phyloP scores from a whole-genome alignment of 345 rosid genomes.

The Eucalyptus virginea region DNA sequence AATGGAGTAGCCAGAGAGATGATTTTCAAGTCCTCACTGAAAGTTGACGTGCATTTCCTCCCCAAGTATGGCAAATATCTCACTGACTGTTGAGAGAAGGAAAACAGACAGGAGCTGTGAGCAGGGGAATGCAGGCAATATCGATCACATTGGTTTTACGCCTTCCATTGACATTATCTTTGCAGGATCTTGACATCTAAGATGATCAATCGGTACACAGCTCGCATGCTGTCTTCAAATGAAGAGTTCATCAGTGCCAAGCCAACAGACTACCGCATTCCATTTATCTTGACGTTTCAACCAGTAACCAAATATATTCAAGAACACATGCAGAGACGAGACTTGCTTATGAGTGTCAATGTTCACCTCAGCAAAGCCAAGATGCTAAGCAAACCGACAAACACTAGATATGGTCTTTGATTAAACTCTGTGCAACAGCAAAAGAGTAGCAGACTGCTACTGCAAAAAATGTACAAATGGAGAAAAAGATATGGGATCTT shows the following conservation, averaged over 20 bases:
- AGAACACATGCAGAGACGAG: neutral
- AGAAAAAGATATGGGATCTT: neutral
- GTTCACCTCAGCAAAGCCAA: constrained; percentile 67
- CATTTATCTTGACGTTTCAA: neutral
- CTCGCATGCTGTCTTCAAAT: neutral
- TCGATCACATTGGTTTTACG: neutral
- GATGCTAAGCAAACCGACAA: constrained; percentile 56
- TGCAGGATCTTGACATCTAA: neutral
- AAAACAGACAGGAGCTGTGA: neutral
- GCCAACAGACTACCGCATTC: neutral
- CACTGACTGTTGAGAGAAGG: constrained; percentile 24
- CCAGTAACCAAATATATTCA: neutral
- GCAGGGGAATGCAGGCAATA: neutral
- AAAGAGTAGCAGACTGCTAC: neutral
- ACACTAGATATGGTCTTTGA: neutral
- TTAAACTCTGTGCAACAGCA: neutral
- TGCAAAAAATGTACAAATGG: neutral
- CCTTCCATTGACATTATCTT: neutral
- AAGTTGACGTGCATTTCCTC: constrained; percentile 52
- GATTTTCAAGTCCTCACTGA: neutral
- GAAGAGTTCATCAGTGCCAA: neutral
- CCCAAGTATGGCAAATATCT: constrained; percentile 38
- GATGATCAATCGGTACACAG: neutral
- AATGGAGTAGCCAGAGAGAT: neutral
- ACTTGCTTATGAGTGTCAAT: constrained; percentile 44